Evolutionary conservation across 805 yeast genomes (phyloP).

Genomic region (Nakazawaea anatomiae): DNA sequence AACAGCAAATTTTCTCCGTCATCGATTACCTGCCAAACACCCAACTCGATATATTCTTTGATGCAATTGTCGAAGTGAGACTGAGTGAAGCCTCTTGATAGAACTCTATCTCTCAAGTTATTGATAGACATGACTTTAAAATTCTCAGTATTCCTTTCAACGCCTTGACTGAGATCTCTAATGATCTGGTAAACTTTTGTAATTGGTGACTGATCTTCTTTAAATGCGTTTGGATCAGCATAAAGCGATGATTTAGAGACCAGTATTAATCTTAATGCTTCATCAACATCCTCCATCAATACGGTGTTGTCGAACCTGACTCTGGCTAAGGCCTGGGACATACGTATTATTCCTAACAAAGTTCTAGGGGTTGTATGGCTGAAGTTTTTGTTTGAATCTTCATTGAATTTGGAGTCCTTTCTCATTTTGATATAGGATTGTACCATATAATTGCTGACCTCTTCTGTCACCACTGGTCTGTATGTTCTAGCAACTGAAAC

Average conservation of each 20-base stretch:
- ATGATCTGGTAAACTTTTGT: conserved; percentile 71
- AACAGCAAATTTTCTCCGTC: conserved; percentile 62
- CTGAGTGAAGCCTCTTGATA: conserved; percentile 80
- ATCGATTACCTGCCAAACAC: conserved; percentile 72
- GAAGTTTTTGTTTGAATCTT: conserved; percentile 71
- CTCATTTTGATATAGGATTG: conserved; percentile 85
- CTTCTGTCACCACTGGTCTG: conserved; percentile 79
- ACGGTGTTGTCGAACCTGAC: conserved; percentile 75
- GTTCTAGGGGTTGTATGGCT: conserved; percentile 96
- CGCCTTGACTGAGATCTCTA: conserved; percentile 44
- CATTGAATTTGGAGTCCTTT: conserved; percentile 80
- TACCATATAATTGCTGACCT: conserved; percentile 82
- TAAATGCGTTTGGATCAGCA: conserved; percentile 40
- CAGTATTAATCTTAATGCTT: conserved; percentile 80
- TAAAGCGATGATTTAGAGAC: conserved; percentile 84
- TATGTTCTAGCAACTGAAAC: conserved; percentile 78
- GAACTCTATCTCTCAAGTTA: conserved; percentile 53
- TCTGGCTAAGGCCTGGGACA: conserved; percentile 93
- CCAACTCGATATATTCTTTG: conserved; percentile 62
- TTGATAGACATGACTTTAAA: conserved; percentile 33
- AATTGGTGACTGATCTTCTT: conserved; percentile 54
- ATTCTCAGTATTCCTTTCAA: conserved; percentile 30
- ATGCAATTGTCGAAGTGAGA: conserved; percentile 73
- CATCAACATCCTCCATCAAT: conserved; percentile 81
- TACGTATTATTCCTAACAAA: conserved; percentile 79